Evolutionary conservation across 169 alveolate genomes (phyloP), one percentile per base, ranked within the genome.

Genomic region (Eimeria tenella): DNA sequence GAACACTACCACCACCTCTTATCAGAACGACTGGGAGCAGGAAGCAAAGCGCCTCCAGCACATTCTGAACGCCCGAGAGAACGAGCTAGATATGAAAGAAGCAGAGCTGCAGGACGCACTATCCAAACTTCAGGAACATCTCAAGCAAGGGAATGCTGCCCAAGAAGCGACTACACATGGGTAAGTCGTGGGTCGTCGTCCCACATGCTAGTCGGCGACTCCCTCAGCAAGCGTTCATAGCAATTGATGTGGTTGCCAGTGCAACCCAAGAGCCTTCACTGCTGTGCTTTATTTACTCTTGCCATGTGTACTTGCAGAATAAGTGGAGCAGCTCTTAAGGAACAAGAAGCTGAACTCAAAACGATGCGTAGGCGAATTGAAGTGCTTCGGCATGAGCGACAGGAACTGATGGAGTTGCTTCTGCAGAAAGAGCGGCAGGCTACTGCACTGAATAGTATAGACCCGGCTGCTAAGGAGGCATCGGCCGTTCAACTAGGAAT

Each of bases 401-500:
- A 81, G 17, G 94, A 90, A 49, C 23, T 90, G 82, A 56, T 79
- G 53, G 94, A 90, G 70, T 71, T 90, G 49, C 82, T 90, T 23
- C 89, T 90, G 60, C 94, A 90, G 55, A 90, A 90, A 42, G 94
- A 90, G 88, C 55, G 63, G 19, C 94, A 90, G 94, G 62, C 73
- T 11, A 89, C 94, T 8, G 89, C 74, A 50, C 77, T 90, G 10
- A 73, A 62, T 42, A 42, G 63, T 62, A 73, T 75, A 13, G 94
- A 90, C 50, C 89, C 94, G 7, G 58, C 87, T 52, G 13, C 90
- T 70, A 90, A 90, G 52, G 94, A 90, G 58, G 79, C 94, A n/a
- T 90, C 94, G 4, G 94, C 94, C 19, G 56, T 90, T 68, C 94
- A 90, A 70, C 89, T 90, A 31, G 94, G 94, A 17, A 82, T 90